phyloP scores from a whole-genome alignment of 2,329 filamentous ascomycete species.

The Trichoderma brevicompactum region DNA sequence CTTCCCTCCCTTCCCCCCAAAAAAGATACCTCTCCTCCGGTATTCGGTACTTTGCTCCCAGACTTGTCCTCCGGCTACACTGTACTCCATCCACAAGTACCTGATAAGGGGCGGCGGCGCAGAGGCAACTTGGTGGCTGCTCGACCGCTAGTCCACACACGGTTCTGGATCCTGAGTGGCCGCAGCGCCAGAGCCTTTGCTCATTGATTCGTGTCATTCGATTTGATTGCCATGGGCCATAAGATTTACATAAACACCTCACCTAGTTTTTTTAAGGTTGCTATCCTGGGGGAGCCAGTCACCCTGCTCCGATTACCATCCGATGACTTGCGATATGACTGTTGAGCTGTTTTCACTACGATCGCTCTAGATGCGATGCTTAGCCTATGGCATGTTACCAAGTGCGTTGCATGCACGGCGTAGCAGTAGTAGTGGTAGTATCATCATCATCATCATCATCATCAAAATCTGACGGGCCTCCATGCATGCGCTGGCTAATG shows the following conservation, averaged over 20 bases:
- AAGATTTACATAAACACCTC: slow-evolving; percentile 25
- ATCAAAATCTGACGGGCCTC: no score
- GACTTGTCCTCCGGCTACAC: background rate
- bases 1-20: background rate
- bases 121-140: slow-evolving; percentile 24
- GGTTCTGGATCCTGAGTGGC: slow-evolving; percentile 25
- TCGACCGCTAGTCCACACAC: slow-evolving; percentile 17
- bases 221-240: slow-evolving; percentile 18
- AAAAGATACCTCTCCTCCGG: slow-evolving; percentile 11
- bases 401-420: no score
- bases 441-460: no score
- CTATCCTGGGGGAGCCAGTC: slow-evolving; percentile 20
- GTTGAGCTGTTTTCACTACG: background rate
- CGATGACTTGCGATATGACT: slow-evolving; percentile 29
- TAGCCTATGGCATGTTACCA: no score
- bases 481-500: no score
- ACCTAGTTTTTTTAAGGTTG: slow-evolving; percentile 6
- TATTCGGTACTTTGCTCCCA: slow-evolving; percentile 6
- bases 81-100: slow-evolving; percentile 22
- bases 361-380: no score
- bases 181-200: slow-evolving; percentile 18
- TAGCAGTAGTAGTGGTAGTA: no score
- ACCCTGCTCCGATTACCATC: slow-evolving; percentile 28
- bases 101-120: slow-evolving; percentile 26
- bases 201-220: slow-evolving; percentile 28